phyloP scores from a whole-genome alignment of 768 basidiomycete genomes.

The Mycena venus region DNA sequence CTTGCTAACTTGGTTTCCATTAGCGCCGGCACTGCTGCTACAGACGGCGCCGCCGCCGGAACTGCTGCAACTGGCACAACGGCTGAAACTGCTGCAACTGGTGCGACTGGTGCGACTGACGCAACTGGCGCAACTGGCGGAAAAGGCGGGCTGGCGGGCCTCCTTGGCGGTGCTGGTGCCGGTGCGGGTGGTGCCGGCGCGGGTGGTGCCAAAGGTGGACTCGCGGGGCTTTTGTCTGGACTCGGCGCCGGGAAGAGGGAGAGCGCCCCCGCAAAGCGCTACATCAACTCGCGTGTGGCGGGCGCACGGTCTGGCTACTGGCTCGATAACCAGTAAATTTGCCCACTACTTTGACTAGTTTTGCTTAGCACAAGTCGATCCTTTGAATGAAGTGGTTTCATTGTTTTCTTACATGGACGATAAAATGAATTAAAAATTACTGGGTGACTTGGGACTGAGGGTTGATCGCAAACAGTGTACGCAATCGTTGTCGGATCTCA shows the following conservation, averaged over 20 bases:
- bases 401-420: no score
- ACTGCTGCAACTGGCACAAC: neutral
- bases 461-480: neutral
- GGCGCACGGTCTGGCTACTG: constrained; percentile 31
- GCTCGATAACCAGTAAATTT: constrained; percentile 28
- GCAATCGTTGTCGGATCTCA: no score
- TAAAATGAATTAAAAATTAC: no score
- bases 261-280: constrained; percentile 10
- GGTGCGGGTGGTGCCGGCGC: neutral
- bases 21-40: neutral
- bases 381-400: constrained; percentile 29
- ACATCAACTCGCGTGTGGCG: constrained; percentile 31
- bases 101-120: neutral
- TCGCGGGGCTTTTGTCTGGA: neutral
- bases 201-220: neutral
- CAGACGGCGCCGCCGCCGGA: neutral
- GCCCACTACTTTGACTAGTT: neutral
- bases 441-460: no score
- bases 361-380: neutral
- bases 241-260: constrained; percentile 3
- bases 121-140: neutral
- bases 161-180: no score
- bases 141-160: no score
- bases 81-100: neutral
- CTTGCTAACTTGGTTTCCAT: no score